Evolutionary conservation across 495 filamentous ascomycete species (phyloP).

Genomic region (Daldinia concentrica): DNA sequence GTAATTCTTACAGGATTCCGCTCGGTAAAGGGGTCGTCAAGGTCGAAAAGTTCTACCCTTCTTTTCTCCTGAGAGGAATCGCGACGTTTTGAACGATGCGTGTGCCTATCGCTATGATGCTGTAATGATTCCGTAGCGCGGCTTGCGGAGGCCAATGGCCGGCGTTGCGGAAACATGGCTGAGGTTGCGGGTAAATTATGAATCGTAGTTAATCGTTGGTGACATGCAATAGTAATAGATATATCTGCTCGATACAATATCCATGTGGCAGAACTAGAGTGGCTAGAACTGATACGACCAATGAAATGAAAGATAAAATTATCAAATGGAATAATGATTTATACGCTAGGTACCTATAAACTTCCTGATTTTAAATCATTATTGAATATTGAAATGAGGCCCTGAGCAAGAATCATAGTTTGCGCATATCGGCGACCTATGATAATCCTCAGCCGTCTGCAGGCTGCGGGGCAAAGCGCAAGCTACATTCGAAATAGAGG

Average conservation of each 20-base stretch:
- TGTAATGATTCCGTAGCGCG: conserved; percentile 14
- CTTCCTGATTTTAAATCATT: conserved; percentile 7
- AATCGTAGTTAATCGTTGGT: neutral
- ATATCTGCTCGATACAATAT: conserved; percentile 7
- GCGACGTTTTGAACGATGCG: conserved; percentile 8
- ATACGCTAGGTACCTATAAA: conserved; percentile 12
- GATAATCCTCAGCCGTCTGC: conserved; percentile 1
- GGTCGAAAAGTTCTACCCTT: conserved; percentile 33
- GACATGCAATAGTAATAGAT: conserved; percentile 14
- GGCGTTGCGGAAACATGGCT: conserved; percentile 30
- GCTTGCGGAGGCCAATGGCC: conserved; percentile 18
- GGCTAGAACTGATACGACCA: conserved; percentile 12
- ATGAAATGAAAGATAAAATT: conserved; percentile 2
- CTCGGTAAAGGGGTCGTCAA: conserved; percentile 17
- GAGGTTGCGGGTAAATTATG: conserved; percentile 7
- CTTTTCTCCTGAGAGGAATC: conserved; percentile 22
- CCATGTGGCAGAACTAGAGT: conserved; percentile 36
- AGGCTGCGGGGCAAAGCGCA: conserved; percentile 22
- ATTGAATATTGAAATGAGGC: conserved; percentile 8
- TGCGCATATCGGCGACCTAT: conserved; percentile 11
- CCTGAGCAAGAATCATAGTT: conserved; percentile 1
- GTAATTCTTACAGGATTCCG: conserved; percentile 10
- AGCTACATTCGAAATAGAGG: neutral
- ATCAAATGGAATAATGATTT: neutral
- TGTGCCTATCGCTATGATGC: conserved; percentile 18